Evolutionary conservation across 192 early-diverging fungal species (phyloP), one percentile per base, ranked within the genome.

Genomic region (Mortierella alpina): DNA sequence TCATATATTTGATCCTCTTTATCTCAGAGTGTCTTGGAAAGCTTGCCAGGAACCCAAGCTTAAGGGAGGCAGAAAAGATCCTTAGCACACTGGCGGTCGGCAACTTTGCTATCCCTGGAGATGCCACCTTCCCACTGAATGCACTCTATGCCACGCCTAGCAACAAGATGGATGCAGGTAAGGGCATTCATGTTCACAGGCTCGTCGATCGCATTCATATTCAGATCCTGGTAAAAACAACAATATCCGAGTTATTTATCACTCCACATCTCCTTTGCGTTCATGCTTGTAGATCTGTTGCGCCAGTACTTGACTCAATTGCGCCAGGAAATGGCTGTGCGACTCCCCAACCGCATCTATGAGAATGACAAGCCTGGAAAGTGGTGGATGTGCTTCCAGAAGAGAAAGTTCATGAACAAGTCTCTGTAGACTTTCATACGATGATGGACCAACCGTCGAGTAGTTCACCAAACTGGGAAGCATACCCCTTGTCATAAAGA

Each of bases 321-420:
- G 63, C 93, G 98, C 59, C 95, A 98, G 80, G 98, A 99, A 80
- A 80, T 93, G 42, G 93, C 90, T 20, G 72, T 83, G 50, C 85
- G 98, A 46, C 84, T 99, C 41, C 87, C 91, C 6, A 88, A 90
- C 17, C 87, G 87, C 49, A 86, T 98, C 18, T 99, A 95, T 86
- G 72, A 84, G 17, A 94, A 95, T 50, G 90, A 88, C 17, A 88
- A 94, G 80, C 93, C 95, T 15, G 95, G 93, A 89, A 99, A 99
- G 82, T 99, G 97, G 97, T 99, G 98, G 98, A 88, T 99, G 90
- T 93, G 94, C 80, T 99, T 99, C 89, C 91, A 95, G 77, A 99
- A 98, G 91, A 90, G 96, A 73, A 96, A 98, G 87, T 99, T 99
- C 78, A 99, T 99, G 97, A 92, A 92, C 77, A 90, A 96, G 86